Evolutionary conservation across 2,329 filamentous ascomycete genomes (phyloP), one percentile per base, ranked within the genome.

Genomic region (Colletotrichum neosansevieriae): DNA sequence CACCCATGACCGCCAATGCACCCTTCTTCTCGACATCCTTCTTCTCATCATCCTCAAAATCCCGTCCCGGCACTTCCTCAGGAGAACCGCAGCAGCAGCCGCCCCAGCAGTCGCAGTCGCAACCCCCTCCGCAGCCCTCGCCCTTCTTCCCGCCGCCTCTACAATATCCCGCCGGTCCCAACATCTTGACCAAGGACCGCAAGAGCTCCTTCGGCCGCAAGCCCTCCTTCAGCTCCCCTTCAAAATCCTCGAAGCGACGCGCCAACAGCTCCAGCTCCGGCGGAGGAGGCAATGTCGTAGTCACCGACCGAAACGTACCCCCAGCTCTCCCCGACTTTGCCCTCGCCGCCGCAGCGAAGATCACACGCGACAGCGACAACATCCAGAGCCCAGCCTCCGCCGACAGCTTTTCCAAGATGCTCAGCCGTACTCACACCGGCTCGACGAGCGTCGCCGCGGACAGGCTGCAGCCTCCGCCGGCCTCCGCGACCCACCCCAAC

Each of bases 261-360:
- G 78, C 84, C 45, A 81, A 81, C 63, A 80, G 80, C 71, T 80
- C 83, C 24, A 80, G 82, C 10, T 78, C 81, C 9, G 78, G 82
- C 53, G 77, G 78, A 60, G 79, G 76, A 66, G 79, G 78, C 29
- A 76, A 77, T 73, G 75, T 77, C 71, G 75, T 81, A 70, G 75
- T 82, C 54, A 84, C 81, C 60, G 83, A 86, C 76, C 82, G 79
- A 57, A 72, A 82, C 21, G 80, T 79, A 50, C 86, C 85, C 38
- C 85, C 85, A n/a, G 83, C 85, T 6, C 79, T 88, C 17, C 85
- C 85, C 51, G 84, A 87, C 59, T 85, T 85, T 76, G 84, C 84
- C 4, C 82, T 86, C 63, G 76, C 83, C n/a, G 81, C 82, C 50
- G 81, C 83, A 4, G 83, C 83, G 40, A 85, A 84, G 72, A 76